A percentile compares a stretch with the other conserved stretches of the same genome.
Evolutionary conservation across 495 filamentous ascomycete genomes (phyloP).

Genomic region (Cryomyces minteri): DNA sequence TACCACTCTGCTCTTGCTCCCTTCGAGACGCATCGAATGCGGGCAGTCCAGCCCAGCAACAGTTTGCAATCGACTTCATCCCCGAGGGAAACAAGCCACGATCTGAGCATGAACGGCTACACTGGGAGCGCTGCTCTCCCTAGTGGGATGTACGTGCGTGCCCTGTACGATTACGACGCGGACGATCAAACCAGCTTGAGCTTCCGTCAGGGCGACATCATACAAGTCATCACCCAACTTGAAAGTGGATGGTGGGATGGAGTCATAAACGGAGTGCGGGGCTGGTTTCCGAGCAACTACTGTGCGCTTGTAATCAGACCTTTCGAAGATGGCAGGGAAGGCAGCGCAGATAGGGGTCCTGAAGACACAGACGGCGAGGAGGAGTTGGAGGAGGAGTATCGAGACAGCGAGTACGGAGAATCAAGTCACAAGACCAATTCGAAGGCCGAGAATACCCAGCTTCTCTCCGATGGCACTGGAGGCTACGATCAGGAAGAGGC

Average conservation of each 20-base stretch:
- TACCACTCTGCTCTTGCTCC: too few relatives aligned
- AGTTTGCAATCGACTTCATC: too few relatives aligned
- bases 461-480: constrained; percentile 52
- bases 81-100: background rate
- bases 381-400: constrained; percentile 46
- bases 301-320: constrained; percentile 60
- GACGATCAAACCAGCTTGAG: constrained; percentile 93
- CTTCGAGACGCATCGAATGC: too few relatives aligned
- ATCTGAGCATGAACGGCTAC: constrained; percentile 46
- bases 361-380: constrained; percentile 29
- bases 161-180: constrained; percentile 92
- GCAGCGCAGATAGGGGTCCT: constrained; percentile 16
- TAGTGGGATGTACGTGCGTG: constrained; percentile 78
- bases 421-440: constrained; percentile 32
- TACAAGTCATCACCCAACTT: constrained; percentile 92
- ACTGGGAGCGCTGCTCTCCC: constrained; percentile 47
- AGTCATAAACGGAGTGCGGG: constrained; percentile 78
- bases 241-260: constrained; percentile 99
- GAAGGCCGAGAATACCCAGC: constrained; percentile 33
- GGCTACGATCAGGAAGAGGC: constrained; percentile 64
- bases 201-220: constrained; percentile 87
- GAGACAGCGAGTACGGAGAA: constrained; percentile 42
- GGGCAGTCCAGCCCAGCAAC: too few relatives aligned
- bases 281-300: constrained; percentile 99
- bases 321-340: constrained; percentile 34